phyloP scores from a whole-genome alignment of 208 protist genomes.

The Lotmaria passim region DNA sequence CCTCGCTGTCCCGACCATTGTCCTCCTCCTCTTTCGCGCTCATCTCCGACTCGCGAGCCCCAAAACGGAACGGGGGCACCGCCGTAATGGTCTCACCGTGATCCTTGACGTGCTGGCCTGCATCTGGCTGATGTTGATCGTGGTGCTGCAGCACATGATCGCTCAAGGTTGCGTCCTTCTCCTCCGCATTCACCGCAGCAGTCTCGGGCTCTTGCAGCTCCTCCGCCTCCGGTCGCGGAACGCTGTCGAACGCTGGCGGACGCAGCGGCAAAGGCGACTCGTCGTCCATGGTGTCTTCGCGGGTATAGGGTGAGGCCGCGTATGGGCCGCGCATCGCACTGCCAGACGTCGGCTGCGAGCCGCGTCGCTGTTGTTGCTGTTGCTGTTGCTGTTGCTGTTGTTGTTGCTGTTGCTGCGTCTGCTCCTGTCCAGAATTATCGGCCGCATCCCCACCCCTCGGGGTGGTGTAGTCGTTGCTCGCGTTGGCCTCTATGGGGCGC shows the following conservation, averaged over 20 bases:
- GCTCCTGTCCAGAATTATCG: neutral
- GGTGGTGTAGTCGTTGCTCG: slow-evolving; percentile 5
- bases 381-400: neutral
- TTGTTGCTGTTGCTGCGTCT: neutral
- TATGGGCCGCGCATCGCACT: slow-evolving; percentile 22
- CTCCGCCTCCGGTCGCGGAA: slow-evolving; percentile 10
- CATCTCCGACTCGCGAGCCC: no score
- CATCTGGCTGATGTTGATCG: neutral
- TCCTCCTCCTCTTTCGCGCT: neutral
- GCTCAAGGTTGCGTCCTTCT: neutral
- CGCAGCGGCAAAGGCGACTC: slow-evolving; percentile 36
- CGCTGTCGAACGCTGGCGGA: slow-evolving; percentile 21
- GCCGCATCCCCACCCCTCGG: neutral
- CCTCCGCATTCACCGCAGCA: neutral
- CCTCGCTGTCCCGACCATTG: neutral
- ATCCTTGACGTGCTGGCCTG: neutral
- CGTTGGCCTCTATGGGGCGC: neutral
- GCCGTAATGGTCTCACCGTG: neutral
- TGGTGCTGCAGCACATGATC: neutral
- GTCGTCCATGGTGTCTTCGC: slow-evolving; percentile 11
- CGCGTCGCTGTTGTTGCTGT: neutral
- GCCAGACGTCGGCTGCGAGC: neutral
- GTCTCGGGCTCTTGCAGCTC: neutral
- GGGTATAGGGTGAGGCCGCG: slow-evolving; percentile 30
- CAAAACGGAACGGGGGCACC: neutral